Base-by-base conservation (phyloP, 129 eudicot genomes). In the Escallonia herrerae region DNA sequence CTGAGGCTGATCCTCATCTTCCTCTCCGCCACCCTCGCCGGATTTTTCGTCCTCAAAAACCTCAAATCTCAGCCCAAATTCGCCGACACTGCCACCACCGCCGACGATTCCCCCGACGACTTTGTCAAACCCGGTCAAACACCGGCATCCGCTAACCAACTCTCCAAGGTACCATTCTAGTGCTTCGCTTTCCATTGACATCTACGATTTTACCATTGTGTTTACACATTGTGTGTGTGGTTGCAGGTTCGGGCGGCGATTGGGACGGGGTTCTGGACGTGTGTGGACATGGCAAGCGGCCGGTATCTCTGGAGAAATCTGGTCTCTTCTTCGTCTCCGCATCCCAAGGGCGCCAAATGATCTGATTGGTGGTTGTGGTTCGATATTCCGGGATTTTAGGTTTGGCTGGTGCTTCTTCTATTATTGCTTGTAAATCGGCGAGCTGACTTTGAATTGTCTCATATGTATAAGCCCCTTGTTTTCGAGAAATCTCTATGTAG, bases 231-330 rank as follows among this genome's bases (percentile, higher is more conserved):
- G n/a, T 53, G 43, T 45, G 66, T 65, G 11, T 39, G 6, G n/a
- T 64, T 53, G 62, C 65, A 88, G 90, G 81, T 84, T 57, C 70
- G 44, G 45, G 67, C 65, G 58, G 82, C 67, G 37, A 33, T 84
- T 54, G 71, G 65, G 58, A 77, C 69, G 58, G 90, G 87, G 38
- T 85, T 89, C 49, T 83, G 94, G 94, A 81, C 82, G 6, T 78
- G 63, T 53, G 94, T 89, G 67, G 96, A 89, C 70, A 89, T 89
- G 96, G 94, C 96, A 39, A 89, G 90, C 75, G 94, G 90, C 37
- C 79, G 82, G 11, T 89, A 85, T 69, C 81, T 83, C 37, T 85
- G 96, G 89, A 78, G 78, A 77, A 82, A 83, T 67, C 69, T 87
- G 63, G 77, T 78, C 60, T 67, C 87, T 0, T 69, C 83, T 43